These are phyloP conservation scores for Fraxinus excelsior DNA, from an alignment of 257 asterid genomes.

Conservation along the genomic window DNA sequence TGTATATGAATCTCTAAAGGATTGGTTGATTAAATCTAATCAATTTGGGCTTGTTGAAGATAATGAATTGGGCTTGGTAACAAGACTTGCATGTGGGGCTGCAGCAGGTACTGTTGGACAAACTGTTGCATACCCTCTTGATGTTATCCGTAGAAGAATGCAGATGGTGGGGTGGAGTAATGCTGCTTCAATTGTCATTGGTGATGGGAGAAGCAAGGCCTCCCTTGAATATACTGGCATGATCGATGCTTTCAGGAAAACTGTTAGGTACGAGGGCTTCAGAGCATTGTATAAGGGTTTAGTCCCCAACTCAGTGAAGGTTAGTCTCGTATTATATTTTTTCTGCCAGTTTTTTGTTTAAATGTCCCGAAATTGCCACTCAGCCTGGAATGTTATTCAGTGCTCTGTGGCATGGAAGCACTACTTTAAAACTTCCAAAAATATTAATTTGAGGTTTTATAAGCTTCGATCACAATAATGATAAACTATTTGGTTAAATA, in stretches of 20 bases:
- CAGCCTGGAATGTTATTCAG: background rate
- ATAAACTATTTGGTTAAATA: background rate
- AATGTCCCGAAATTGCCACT: background rate
- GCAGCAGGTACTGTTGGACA: slow-evolving; percentile 54
- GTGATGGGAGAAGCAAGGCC: slow-evolving; percentile 47
- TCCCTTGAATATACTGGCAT: slow-evolving; percentile 50
- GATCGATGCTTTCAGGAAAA: slow-evolving; percentile 56
- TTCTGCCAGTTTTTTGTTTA: background rate
- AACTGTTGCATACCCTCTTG: slow-evolving; percentile 56
- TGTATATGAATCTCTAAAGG: slow-evolving; percentile 95
- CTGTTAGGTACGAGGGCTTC: slow-evolving; percentile 49
- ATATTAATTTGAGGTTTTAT: background rate
- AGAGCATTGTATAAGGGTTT: slow-evolving; percentile 57
- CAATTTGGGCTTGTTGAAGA: slow-evolving; percentile 60
- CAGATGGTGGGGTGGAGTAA: slow-evolving; percentile 70
- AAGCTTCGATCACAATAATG: background rate
- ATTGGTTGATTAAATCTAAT: slow-evolving; percentile 71
- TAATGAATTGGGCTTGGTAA: slow-evolving; percentile 40
- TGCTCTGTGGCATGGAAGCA: background rate
- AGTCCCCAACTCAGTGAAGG: slow-evolving; percentile 61
- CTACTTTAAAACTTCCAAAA: background rate
- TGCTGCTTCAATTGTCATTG: slow-evolving; percentile 49
- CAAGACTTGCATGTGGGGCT: slow-evolving; percentile 57
- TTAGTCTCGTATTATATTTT: slow-evolving; percentile 16
- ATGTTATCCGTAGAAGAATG: slow-evolving; percentile 60